These are phyloP conservation scores for Suhomyces bolitotheri DNA, from an alignment of 1,139 yeast species.

Conservation along the genomic window DNA sequence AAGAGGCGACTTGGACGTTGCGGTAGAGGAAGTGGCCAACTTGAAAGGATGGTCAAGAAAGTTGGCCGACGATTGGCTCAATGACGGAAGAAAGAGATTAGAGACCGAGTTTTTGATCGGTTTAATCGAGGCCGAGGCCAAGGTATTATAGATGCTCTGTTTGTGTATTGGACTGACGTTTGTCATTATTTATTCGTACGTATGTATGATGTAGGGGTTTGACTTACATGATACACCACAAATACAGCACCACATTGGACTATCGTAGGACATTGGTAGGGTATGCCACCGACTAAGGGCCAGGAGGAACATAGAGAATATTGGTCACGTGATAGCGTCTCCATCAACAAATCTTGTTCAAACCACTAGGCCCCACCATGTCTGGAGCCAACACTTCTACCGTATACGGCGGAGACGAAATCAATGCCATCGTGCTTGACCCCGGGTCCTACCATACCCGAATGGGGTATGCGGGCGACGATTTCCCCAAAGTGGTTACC, in stretches of 20 bases:
- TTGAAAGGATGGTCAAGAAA: slow-evolving; percentile 93
- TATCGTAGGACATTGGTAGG: no score
- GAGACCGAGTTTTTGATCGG: slow-evolving; percentile 81
- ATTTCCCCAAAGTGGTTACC: slow-evolving; percentile 73
- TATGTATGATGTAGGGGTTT: no score
- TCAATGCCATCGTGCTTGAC: slow-evolving; percentile 87
- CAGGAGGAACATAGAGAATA: no score
- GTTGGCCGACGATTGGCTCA: slow-evolving; percentile 88
- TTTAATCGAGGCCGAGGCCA: slow-evolving; percentile 60
- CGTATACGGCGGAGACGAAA: slow-evolving; percentile 68
- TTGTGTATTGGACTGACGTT: no score
- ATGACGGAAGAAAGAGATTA: slow-evolving; percentile 82
- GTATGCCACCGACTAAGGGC: no score
- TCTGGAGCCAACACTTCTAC: slow-evolving; percentile 18
- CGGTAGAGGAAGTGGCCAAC: slow-evolving; percentile 88
- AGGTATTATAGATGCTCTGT: slow-evolving; percentile 31
- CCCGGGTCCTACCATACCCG: slow-evolving; percentile 85
- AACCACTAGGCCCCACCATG: slow-evolving; percentile 12
- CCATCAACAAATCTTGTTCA: slow-evolving; percentile 1
- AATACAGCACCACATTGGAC: no score
- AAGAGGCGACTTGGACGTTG: slow-evolving; percentile 78
- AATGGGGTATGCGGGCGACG: slow-evolving; percentile 94
- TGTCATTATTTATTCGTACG: slow-evolving; percentile 6
- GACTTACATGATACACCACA: no score
- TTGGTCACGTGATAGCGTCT: neutral